Evolutionary conservation across 2,329 filamentous ascomycete species (phyloP).

Genomic region (Podosphaera fusca): DNA sequence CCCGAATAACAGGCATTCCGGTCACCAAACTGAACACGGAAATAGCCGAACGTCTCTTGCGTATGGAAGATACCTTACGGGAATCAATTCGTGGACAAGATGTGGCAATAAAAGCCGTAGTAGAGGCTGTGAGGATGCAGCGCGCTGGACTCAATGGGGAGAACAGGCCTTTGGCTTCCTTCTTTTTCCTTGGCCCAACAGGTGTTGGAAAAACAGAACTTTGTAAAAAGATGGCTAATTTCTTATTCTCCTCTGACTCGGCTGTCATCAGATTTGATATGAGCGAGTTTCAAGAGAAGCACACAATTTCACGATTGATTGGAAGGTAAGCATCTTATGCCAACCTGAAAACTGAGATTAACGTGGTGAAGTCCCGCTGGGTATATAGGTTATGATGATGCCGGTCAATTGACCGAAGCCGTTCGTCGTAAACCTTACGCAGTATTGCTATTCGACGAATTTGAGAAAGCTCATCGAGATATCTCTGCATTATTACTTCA

Average conservation of each 20-base stretch:
- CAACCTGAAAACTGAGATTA: neutral
- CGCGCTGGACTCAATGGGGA: conserved; percentile 78
- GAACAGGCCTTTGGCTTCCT: conserved; percentile 74
- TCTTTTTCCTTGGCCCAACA: conserved; percentile 94
- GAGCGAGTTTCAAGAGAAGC: conserved; percentile 94
- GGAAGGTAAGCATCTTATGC: conserved; percentile 22
- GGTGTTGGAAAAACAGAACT: conserved; percentile 95
- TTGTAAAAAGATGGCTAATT: conserved; percentile 83
- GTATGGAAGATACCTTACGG: conserved; percentile 80
- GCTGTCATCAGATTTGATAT: conserved; percentile 92
- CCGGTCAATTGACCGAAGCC: conserved; percentile 85
- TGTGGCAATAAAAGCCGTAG: conserved; percentile 73
- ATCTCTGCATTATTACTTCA: conserved; percentile 82
- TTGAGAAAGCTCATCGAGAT: conserved; percentile 90
- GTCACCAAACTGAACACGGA: conserved; percentile 80
- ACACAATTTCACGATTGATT: conserved; percentile 81
- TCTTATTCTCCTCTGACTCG: conserved; percentile 77
- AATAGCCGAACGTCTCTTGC: conserved; percentile 80
- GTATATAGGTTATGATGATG: conserved; percentile 92
- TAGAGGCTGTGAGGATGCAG: conserved; percentile 83
- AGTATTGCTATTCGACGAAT: conserved; percentile 86
- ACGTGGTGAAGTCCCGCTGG: conserved; percentile 45
- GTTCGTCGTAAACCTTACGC: conserved; percentile 89
- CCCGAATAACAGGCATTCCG: conserved; percentile 68
- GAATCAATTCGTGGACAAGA: conserved; percentile 79